Evolutionary conservation across 495 filamentous ascomycete species (phyloP).

Genomic region (Penicillium malachiteum): DNA sequence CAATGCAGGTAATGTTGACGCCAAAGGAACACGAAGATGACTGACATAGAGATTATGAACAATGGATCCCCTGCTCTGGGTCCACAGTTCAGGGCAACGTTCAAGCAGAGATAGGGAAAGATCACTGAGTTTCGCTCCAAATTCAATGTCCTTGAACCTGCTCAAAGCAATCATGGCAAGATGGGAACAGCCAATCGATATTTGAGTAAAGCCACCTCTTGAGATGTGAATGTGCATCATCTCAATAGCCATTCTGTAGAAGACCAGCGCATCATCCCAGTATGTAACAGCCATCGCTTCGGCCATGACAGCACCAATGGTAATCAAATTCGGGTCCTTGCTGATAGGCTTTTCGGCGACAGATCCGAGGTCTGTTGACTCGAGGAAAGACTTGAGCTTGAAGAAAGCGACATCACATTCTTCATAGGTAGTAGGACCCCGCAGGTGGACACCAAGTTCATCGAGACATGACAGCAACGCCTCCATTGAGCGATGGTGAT

Average conservation of each 20-base stretch:
- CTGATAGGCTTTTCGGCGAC: conserved; percentile 51
- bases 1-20: conserved; percentile 57
- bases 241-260: conserved; percentile 72
- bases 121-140: conserved; percentile 63
- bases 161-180: conserved; percentile 69
- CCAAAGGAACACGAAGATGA: conserved; percentile 65
- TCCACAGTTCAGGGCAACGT: conserved; percentile 64
- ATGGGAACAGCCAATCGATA: conserved; percentile 73
- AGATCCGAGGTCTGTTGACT: conserved; percentile 55
- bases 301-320: conserved; percentile 69
- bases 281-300: conserved; percentile 80
- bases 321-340: conserved; percentile 56
- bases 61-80: conserved; percentile 67
- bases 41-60: conserved; percentile 72
- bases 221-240: conserved; percentile 70
- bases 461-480: conserved; percentile 65
- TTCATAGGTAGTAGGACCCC: conserved; percentile 64
- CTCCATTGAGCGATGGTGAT: conserved; percentile 65
- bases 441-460: conserved; percentile 64
- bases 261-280: conserved; percentile 73
- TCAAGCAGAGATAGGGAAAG: conserved; percentile 67
- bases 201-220: conserved; percentile 66
- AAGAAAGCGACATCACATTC: conserved; percentile 73
- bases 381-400: conserved; percentile 56
- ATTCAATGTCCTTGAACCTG: conserved; percentile 69